phyloP scores from a whole-genome alignment of 2,329 filamentous ascomycete species.

The Sarocladium oryzae region DNA sequence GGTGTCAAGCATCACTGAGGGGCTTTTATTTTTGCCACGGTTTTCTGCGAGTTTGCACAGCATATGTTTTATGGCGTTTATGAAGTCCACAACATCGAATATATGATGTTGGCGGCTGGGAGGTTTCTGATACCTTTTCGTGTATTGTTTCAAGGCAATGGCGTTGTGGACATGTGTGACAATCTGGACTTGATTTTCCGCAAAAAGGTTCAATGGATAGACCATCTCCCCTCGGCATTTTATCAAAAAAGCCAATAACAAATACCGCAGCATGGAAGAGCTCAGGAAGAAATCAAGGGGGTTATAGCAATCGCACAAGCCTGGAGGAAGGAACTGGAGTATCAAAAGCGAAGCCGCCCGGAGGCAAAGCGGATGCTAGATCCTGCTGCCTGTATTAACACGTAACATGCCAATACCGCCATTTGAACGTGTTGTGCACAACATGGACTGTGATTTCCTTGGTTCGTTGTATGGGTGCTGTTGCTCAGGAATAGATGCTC shows the following conservation, averaged over 20 bases:
- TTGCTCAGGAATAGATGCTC: no score
- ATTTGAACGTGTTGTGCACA: not conserved
- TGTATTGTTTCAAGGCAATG: constrained; percentile 1
- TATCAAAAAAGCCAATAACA: constrained; percentile 20
- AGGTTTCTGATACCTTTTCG: not conserved
- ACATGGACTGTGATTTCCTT: constrained; percentile 15
- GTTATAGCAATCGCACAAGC: not conserved
- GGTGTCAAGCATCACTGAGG: constrained; percentile 8
- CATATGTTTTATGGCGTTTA: constrained; percentile 3
- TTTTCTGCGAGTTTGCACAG: not conserved
- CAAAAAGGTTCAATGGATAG: constrained; percentile 25
- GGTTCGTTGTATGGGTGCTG: constrained; percentile 23
- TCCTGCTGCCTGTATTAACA: constrained; percentile 12
- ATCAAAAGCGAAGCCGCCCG: not conserved
- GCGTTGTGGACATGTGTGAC: not conserved
- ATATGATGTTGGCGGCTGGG: not conserved
- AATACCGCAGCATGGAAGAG: constrained; percentile 8
- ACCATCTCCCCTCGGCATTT: constrained; percentile 45
- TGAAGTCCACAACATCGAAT: not conserved
- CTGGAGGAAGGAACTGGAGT: constrained; percentile 2
- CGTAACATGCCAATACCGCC: not conserved
- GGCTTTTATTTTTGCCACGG: not conserved
- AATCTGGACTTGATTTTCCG: not conserved
- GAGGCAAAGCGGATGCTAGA: constrained; percentile 2
- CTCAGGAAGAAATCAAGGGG: not conserved